Conservation (phyloP, 257 asterid genomes). For the Paulownia fortunei region DNA sequence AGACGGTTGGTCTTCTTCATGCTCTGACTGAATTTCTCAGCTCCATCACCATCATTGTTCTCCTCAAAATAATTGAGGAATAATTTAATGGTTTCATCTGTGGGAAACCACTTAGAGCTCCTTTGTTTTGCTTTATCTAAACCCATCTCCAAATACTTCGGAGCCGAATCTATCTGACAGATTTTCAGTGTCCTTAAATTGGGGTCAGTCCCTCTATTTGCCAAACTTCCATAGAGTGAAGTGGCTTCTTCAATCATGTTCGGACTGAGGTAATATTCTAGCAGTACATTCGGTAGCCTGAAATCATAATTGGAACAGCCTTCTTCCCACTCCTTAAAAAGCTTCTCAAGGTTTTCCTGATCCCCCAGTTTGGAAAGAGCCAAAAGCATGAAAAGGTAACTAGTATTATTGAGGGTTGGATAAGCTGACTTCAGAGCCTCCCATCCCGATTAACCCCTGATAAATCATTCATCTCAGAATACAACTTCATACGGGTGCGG, state of each 20-base stretch:
- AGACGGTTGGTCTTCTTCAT: conserved; percentile 61
- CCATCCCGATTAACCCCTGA: conserved; percentile 64
- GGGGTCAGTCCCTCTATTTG: conserved; percentile 38
- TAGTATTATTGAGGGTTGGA: conserved; percentile 38
- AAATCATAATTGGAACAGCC: conserved; percentile 45
- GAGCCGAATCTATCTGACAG: conserved; percentile 56
- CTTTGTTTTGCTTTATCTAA: conserved; percentile 36
- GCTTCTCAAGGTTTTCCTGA: conserved; percentile 52
- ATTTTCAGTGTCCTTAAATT: conserved; percentile 56
- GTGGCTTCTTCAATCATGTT: conserved; percentile 70
- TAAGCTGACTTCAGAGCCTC: conserved; percentile 41
- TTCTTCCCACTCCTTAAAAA: conserved; percentile 69
- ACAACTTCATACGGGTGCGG: conserved; percentile 53
- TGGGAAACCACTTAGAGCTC: conserved; percentile 53
- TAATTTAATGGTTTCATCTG: conserved; percentile 52
- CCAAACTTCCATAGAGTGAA: conserved; percentile 45
- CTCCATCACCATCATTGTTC: conserved; percentile 47
- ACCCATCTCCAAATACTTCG: conserved; percentile 68
- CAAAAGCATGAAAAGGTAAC: conserved; percentile 50
- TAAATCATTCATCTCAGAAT: conserved; percentile 54
- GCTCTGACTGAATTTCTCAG: conserved; percentile 53
- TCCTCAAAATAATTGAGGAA: conserved; percentile 58
- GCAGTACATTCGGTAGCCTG: conserved; percentile 66
- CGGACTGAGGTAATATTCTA: conserved; percentile 57
- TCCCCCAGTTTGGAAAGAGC: conserved; percentile 60